Evolutionary conservation across 805 yeast species (phyloP).

Genomic region (Candida krabiensis): DNA sequence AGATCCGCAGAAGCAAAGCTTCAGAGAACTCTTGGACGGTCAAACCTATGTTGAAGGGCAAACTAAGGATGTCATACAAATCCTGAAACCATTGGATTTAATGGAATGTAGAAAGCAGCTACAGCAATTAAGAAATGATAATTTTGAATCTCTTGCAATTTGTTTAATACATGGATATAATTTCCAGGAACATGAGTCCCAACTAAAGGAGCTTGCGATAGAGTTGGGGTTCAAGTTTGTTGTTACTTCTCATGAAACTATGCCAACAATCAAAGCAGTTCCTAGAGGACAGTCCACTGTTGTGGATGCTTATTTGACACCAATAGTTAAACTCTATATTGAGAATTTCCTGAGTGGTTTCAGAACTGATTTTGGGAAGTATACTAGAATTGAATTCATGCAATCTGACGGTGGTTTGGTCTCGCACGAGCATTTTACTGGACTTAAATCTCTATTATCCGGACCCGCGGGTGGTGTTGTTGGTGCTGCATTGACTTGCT

Average conservation of each 20-base stretch:
- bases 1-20: constrained; percentile 18
- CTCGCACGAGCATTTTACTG: constrained; percentile 52
- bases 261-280: constrained; percentile 40
- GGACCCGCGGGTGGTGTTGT: constrained; percentile 68
- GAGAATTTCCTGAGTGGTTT: constrained; percentile 37
- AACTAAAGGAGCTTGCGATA: constrained; percentile 34
- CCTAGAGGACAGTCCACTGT: constrained; percentile 43
- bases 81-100: constrained; percentile 36
- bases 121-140: constrained; percentile 21
- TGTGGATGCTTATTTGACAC: constrained; percentile 44
- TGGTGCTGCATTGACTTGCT: constrained; percentile 55
- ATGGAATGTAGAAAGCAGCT: constrained; percentile 24
- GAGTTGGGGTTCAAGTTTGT: constrained; percentile 50
- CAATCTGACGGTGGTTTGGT: constrained; percentile 60
- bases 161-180: constrained; percentile 39
- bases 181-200: constrained; percentile 38
- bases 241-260: constrained; percentile 35
- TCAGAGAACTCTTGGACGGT: constrained; percentile 24
- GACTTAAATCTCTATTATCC: constrained; percentile 51
- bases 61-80: constrained; percentile 39
- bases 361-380: constrained; percentile 29
- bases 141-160: constrained; percentile 35
- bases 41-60: constrained; percentile 34
- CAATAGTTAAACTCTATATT: constrained; percentile 41
- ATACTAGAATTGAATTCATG: constrained; percentile 50